These are phyloP conservation scores for Akanthomyces uredinophilus DNA, from an alignment of 2,329 filamentous ascomycete species.

Conservation along the genomic window DNA sequence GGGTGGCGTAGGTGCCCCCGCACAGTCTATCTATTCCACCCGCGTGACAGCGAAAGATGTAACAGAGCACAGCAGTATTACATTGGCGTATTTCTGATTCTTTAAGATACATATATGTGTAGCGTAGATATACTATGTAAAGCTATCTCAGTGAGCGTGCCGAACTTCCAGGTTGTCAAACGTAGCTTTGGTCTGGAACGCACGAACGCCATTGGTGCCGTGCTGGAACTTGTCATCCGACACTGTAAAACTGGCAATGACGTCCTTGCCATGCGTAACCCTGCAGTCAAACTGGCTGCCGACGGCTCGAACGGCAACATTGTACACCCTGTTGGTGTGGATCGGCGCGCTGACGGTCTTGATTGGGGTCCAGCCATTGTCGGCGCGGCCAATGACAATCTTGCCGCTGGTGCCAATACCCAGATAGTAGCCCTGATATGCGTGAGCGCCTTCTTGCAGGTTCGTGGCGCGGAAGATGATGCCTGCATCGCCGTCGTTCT, in stretches of 20 bases:
- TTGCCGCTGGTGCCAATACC: constrained; percentile 24
- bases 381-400: constrained; percentile 22
- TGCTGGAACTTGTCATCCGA: constrained; percentile 6
- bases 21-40: no score
- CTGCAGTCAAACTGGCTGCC: constrained; percentile 4
- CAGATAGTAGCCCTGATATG: constrained; percentile 26
- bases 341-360: constrained; percentile 3
- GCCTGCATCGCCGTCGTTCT: constrained; percentile 25
- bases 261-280: constrained; percentile 1
- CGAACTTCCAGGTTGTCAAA: constrained; percentile 14
- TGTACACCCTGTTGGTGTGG: constrained; percentile 6
- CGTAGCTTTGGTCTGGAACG: constrained; percentile 6
- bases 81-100: no score
- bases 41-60: no score
- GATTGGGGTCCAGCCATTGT: constrained; percentile 3
- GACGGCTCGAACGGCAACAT: constrained; percentile 1
- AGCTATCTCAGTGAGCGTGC: no score
- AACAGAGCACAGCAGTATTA: no score
- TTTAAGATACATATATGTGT: no score
- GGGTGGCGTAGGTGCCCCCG: no score
- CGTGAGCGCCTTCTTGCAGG: constrained; percentile 13
- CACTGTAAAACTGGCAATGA: constrained; percentile 9
- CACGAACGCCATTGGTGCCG: constrained; percentile 13
- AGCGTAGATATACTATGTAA: no score
- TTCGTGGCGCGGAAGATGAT: constrained; percentile 32